Conservation (phyloP, 164 flowering plant species). For the Umbellularia californica region DNA sequence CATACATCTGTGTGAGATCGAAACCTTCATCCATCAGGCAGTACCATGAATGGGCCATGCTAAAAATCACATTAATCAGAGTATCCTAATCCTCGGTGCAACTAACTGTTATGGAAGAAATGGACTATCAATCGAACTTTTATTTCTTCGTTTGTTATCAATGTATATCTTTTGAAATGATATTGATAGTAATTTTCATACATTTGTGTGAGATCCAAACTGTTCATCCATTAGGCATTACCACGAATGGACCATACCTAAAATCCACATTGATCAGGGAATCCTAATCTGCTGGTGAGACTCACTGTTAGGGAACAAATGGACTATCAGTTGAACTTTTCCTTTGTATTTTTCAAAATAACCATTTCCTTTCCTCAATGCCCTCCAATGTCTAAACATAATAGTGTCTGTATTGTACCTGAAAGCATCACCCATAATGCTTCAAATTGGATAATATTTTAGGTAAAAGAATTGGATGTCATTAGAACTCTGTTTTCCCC, state of each 20-base stretch:
- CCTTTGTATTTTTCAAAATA: neutral
- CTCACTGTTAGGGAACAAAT: neutral
- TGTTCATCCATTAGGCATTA: neutral
- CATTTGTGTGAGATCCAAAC: neutral
- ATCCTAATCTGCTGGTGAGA: too few species aligned
- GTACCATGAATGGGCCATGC: neutral
- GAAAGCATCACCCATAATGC: too few species aligned
- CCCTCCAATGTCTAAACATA: neutral
- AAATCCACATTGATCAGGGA: too few species aligned
- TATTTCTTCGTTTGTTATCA: too few species aligned
- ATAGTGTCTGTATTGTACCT: too few species aligned
- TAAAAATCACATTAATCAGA: too few species aligned
- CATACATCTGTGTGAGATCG: neutral
- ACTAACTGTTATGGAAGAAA: too few species aligned
- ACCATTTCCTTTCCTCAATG: neutral
- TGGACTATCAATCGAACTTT: neutral
- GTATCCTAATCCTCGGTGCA: too few species aligned
- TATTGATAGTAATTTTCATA: neutral
- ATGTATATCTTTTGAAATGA: neutral
- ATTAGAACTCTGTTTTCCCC: too few species aligned
- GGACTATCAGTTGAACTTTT: neutral
- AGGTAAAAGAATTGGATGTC: too few species aligned
- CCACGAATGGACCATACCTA: neutral
- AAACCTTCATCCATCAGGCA: neutral
- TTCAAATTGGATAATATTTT: too few species aligned